These are phyloP conservation scores for Candida wancherniae DNA, from an alignment of 805 yeast genomes.

Conservation along the genomic window DNA sequence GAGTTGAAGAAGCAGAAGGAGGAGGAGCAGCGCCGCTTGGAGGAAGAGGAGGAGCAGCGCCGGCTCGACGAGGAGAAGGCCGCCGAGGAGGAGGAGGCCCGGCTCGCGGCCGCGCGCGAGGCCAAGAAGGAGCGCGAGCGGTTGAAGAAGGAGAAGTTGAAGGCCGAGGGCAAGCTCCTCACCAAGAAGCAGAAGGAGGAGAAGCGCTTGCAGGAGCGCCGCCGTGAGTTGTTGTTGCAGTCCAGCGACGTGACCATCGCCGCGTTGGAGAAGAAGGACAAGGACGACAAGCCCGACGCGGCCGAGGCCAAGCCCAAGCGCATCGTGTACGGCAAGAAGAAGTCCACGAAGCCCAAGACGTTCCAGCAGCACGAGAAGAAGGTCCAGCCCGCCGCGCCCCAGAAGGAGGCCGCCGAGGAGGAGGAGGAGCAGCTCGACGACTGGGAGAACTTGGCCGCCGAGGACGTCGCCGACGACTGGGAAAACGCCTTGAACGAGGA, in stretches of 20 bases:
- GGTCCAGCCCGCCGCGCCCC: slow-evolving; percentile 10
- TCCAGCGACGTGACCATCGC: slow-evolving; percentile 70
- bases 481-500: slow-evolving; percentile 27
- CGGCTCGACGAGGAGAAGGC: slow-evolving; percentile 48
- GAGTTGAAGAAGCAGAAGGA: slow-evolving; percentile 85
- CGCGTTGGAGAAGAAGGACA: slow-evolving; percentile 47
- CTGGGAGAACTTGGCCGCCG: slow-evolving; percentile 27
- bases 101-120: slow-evolving; percentile 51
- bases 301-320: slow-evolving; percentile 50
- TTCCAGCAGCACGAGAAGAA: slow-evolving; percentile 22
- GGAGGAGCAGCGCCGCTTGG: slow-evolving; percentile 69
- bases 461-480: slow-evolving; percentile 55
- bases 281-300: slow-evolving; percentile 19
- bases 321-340: slow-evolving; percentile 68
- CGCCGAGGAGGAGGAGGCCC: slow-evolving; percentile 60
- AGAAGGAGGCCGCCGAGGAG: slow-evolving; percentile 17
- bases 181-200: slow-evolving; percentile 96
- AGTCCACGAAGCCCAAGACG: slow-evolving; percentile 46
- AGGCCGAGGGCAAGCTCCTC: slow-evolving; percentile 91
- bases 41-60: slow-evolving; percentile 58
- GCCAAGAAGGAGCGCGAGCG: slow-evolving; percentile 84
- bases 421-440: slow-evolving; percentile 22
- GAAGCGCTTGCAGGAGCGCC: slow-evolving; percentile 76
- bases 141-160: slow-evolving; percentile 81
- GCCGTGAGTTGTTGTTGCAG: slow-evolving; percentile 79